Base-by-base conservation (phyloP, 2,329 filamentous ascomycete genomes). In the Juglanconis sp. region DNA sequence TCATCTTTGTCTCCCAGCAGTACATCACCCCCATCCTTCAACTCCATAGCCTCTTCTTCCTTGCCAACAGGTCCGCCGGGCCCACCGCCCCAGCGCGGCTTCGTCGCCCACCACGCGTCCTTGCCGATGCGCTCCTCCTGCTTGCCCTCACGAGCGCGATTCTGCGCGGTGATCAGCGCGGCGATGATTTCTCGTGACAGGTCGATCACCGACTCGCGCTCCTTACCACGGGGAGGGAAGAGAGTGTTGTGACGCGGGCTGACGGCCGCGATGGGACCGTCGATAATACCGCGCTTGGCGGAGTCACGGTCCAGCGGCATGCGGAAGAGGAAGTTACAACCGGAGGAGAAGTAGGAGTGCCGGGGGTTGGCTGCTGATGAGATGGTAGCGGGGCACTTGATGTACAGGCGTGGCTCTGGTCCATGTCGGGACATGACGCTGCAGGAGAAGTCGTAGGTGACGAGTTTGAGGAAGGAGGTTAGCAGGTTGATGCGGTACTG, bases 381-480 rank as follows among this genome's bases (percentile, higher is more conserved):
- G 68, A 63, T 65, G 68, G 63, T 51, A 63, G 59, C 68, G 65
- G 2, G 73, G 70, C 76, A 76, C 53, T 74, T 75, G 55, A 88
- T 70, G 50, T 86, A 79, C 24, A 88, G 74, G 3, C 86, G 79
- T 9, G 86, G 86, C 66, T 88, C 86, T 7, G 86, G 86, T 65
- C 88, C 86, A 31, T 77, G 75, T 46, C 85, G 80, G 15, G 85
- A 75, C 32, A 80, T 76, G 53, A 87, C 81, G 65, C 82, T 87
- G 71, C 86, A 88, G 54, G 84, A 83, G 70, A 87, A 88, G 64
- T 88, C 85, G 67, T 88, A 88, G 17, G 84, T 80, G 15, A 88
- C 79, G 4, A 88, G 78, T 69, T 88, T 88, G 59, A 88, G 71
- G 59, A 88, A 87, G 40, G 85, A 79, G 3, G 80, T 77, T 11